Conservation (phyloP, 2,329 filamentous ascomycete genomes). For the Monosporascus sp. region DNA sequence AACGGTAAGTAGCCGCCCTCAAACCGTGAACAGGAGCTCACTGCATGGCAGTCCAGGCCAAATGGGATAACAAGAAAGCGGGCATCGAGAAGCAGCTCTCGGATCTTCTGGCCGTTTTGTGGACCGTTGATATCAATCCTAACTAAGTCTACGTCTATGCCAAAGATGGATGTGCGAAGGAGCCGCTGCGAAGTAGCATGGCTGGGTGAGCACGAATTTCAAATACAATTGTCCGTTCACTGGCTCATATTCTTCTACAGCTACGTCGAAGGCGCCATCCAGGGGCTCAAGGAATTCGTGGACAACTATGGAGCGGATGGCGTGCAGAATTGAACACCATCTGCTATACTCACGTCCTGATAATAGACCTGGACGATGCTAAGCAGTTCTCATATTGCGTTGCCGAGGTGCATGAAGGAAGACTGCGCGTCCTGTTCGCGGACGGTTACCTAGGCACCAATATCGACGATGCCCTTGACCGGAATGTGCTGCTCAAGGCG, state of each 20-base stretch:
- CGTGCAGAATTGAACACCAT: slow-evolving; percentile 42
- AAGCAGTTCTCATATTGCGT: slow-evolving; percentile 39
- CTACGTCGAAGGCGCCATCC: slow-evolving; percentile 38
- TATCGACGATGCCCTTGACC: slow-evolving; percentile 31
- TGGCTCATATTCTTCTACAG: slow-evolving; percentile 20
- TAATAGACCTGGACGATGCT: slow-evolving; percentile 40
- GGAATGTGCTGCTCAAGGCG: slow-evolving; percentile 34
- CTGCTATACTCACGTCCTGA: slow-evolving; percentile 35
- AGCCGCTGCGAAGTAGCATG: slow-evolving; percentile 39
- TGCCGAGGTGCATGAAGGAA: slow-evolving; percentile 36
- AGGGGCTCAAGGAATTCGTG: slow-evolving; percentile 34
- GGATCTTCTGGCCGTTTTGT: slow-evolving; percentile 37
- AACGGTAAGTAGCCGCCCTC: slow-evolving; percentile 33
- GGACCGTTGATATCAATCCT: slow-evolving; percentile 45
- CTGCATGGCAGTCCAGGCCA: slow-evolving; percentile 41
- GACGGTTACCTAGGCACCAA: slow-evolving; percentile 39
- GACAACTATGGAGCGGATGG: slow-evolving; percentile 31
- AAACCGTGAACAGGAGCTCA: slow-evolving; percentile 5
- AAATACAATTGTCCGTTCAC: background rate
- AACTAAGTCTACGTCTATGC: slow-evolving; percentile 42
- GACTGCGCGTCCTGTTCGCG: slow-evolving; percentile 43
- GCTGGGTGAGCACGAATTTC: slow-evolving; percentile 28
- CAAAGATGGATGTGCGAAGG: slow-evolving; percentile 33
- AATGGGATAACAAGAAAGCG: slow-evolving; percentile 42
- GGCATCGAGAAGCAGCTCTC: slow-evolving; percentile 39